Base-by-base conservation (phyloP, 83 land plant genomes). In the Isoetes engelmannii region DNA sequence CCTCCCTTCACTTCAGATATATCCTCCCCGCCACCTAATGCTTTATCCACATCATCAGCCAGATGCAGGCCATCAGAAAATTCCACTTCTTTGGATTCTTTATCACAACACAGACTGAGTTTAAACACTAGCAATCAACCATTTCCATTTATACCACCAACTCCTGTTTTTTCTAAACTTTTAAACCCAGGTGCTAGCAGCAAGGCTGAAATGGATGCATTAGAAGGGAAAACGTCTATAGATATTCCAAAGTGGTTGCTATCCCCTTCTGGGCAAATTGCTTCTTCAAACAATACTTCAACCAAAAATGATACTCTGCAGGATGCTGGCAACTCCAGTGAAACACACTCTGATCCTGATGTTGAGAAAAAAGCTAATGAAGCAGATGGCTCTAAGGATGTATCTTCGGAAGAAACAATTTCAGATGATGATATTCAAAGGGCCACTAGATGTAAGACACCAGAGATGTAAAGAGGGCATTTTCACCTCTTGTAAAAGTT, bases 351-450 rank as follows among this genome's bases (percentile, higher is more conserved):
- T 4, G 77, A 74, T 43, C 77, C 77, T 20, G 37, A 47, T 15
- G 19, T 74, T 12, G 73, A 73, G 4, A 60, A 60, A 13, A 51
- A 61, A 47, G 66, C 61, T 4, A 65, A 69, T 21, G 64, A 45
- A 42, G 65, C 44, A 5, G 77, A 74, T 9, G 41, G 47, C 37
- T 15, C 10, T 12, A 49, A 37, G 15, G 77, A 74, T 12, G 77
- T 62, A 20, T 74, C 77, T 3, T 74, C 77, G 9, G 77, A 74
- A 12, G 77, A 67, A 50, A 74, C 77, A 7, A 60, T 74, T 1
- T 74, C 77, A 43, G 77, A 74, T 48, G 76, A 73, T 46, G 69
- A 67, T 7, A 73, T 67, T 19, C 74, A 68, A 47, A 62, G 55
- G 15, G 55, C 37, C 2, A 28, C 37, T 28, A 28, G 37, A 28